These are phyloP conservation scores for Debaryomyces tyrocola DNA, from an alignment of 805 yeast species.

Conservation along the genomic window DNA sequence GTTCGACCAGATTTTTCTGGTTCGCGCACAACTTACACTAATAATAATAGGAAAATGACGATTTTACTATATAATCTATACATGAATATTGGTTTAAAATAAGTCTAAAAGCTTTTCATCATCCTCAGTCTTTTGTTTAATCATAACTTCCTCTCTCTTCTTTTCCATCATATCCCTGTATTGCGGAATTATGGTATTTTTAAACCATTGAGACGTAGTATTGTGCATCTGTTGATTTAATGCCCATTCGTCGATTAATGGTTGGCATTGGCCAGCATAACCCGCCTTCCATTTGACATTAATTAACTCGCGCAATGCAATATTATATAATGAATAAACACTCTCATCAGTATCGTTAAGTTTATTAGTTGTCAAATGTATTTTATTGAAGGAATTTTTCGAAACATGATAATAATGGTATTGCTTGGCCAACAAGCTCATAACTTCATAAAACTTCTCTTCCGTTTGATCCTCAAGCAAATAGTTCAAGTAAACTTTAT, in stretches of 20 bases:
- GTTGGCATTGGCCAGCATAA: constrained; percentile 26
- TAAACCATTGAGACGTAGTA: constrained; percentile 21
- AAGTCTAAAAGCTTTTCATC: constrained; percentile 33
- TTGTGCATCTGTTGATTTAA: constrained; percentile 27
- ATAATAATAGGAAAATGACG: background rate
- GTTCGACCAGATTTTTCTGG: background rate
- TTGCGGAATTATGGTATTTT: constrained; percentile 13
- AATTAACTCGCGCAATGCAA: constrained; percentile 25
- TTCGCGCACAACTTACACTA: constrained; percentile 1
- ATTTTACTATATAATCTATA: background rate
- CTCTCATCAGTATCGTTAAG: constrained; percentile 10
- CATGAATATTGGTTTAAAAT: constrained; percentile 13
- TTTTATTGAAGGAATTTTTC: constrained; percentile 17
- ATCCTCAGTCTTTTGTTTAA: constrained; percentile 20
- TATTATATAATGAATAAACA: constrained; percentile 15
- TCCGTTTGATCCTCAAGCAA: constrained; percentile 17
- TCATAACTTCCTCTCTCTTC: constrained; percentile 23
- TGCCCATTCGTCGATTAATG: constrained; percentile 38
- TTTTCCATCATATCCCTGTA: constrained; percentile 23
- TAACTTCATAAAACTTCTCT: constrained; percentile 20
- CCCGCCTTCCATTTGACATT: constrained; percentile 26
- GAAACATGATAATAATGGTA: constrained; percentile 13
- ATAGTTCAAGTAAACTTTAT: constrained; percentile 21
- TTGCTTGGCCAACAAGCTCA: constrained; percentile 14
- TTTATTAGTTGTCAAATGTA: constrained; percentile 1